Base-by-base conservation (phyloP, 2,329 filamentous ascomycete species). In the Xylariaceae sp. region DNA sequence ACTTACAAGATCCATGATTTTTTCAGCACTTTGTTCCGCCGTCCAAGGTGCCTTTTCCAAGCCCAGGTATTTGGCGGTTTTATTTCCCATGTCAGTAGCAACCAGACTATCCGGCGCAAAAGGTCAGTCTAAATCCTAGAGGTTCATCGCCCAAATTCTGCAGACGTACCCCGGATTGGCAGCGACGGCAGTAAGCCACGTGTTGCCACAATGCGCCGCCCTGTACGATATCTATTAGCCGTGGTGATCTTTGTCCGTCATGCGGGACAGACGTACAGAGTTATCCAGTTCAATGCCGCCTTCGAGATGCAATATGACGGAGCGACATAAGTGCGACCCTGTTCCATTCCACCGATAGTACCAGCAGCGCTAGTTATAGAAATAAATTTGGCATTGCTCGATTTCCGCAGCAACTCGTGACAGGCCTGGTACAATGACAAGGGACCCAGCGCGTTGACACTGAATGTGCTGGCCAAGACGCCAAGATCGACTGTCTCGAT, bases 241-340 rank as follows among this genome's bases (percentile, higher is more conserved):
- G 16, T 41, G 31, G 26, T 8, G 6, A 7, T 9, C 17, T 16
- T 19, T 14, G 21, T 9, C 4, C 23, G 6, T 4, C 28, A 14
- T 6, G 4, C 23, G 11, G 46, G 33, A 16, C 4, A 16, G 26
- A 40, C 61, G 28, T 45, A 66, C 62, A 60, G 50, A 16, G 70
- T 71, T 24, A 73, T 64, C 65, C 66, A 74, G 45, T 72, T 66
- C 36, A 72, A 56, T 4, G 66, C 69, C 5, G 66, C 62, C 53
- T 75, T 75, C 3, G 69, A 69, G 6, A 69, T 64, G 9, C 67
- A 68, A 46, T 75, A 75, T 1, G 67, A 60, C 4, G 69, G 57
- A 4, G 59, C 61, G 23, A 67, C 57, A 7, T 51, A 62, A 14
- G 61, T 41, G 3, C 50, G 8, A 34, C 31, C 9, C 4, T 11